Conservation (phyloP, 2,329 filamentous ascomycete species). For the Aspergillus aculeatinus region DNA sequence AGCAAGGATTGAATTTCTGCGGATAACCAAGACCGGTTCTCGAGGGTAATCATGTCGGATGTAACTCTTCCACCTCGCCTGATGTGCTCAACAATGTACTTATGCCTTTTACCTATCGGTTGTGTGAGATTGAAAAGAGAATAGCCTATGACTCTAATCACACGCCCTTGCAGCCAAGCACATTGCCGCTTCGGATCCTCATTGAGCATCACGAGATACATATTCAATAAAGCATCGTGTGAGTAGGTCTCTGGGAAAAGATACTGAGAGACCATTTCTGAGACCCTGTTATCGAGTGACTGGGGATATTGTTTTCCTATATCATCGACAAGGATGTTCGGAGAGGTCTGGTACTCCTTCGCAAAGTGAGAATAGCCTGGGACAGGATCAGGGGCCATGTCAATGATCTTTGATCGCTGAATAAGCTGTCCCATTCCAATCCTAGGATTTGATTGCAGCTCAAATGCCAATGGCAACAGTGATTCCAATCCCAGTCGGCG, state of each 20-base stretch:
- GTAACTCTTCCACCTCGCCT: conserved; percentile 39
- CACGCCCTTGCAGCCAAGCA: conserved; percentile 57
- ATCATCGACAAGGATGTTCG: conserved; percentile 12
- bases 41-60: conserved; percentile 28
- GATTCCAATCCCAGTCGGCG: conserved; percentile 33
- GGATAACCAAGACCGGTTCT: conserved; percentile 19
- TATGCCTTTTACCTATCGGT: conserved; percentile 21
- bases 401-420: conserved; percentile 29
- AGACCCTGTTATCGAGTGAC: conserved; percentile 50
- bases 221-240: conserved; percentile 33
- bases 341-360: conserved; percentile 35
- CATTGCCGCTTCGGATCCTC: conserved; percentile 57
- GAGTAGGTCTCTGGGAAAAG: conserved; percentile 22
- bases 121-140: conserved; percentile 48
- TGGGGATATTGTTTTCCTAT: conserved; percentile 11
- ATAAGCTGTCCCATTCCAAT: conserved; percentile 32
- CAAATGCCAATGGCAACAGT: conserved; percentile 42
- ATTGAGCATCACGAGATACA: conserved; percentile 66
- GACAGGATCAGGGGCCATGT: conserved; percentile 14
- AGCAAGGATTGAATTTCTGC: conserved; percentile 22
- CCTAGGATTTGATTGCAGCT: conserved; percentile 34
- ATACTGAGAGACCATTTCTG: conserved; percentile 52
- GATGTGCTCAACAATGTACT: conserved; percentile 34
- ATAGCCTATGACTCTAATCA: conserved; percentile 56
- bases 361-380: conserved; percentile 32